Evolutionary conservation across 164 flowering plant genomes (phyloP), one percentile per base, ranked within the genome.

Genomic region (Piper longum): DNA sequence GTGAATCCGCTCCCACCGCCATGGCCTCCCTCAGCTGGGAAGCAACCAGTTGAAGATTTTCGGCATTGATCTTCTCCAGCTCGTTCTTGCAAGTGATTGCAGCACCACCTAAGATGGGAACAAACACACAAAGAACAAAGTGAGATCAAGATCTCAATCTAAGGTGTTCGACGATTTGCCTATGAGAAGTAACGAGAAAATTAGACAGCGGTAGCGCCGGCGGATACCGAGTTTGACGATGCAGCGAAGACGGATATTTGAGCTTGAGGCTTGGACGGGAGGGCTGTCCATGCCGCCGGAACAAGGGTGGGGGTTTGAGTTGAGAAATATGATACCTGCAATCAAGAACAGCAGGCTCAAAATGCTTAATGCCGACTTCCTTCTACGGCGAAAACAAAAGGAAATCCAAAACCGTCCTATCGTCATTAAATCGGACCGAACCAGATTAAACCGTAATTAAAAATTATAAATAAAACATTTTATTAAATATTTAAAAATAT

Each of bases 41-140:
- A 7, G 88, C 80, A 63, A 85, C 84, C 5, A 60, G 70, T 26
- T 41, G 68, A 41, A 93, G 85, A 73, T 72, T 77, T 43, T 82
- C 89, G 60, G 83, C 89, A 70, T 93, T 74, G 54, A 87, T 85
- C 67, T 72, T 79, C 81, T 93, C 96, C 4, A 93, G 66, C 64
- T 85, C 95, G 73, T 90, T 77, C 69, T 93, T 93, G 74, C 87
- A 84, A 59, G 99, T 87, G 57, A 93, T 79, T 67, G 99, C 99
- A 43, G 97, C 83, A 51, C 99, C 98, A 63, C 96, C 98, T 92
- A 73, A 40, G 66, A 41, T 48, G 36, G 36, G 36, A 26, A 26
- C 36, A 48, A 5, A 12, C 52, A 8, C 9, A 48, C 52, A 48
- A 14, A 48, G 14, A 9, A 48, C 52, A 12, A 48, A 48, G 14